Evolutionary conservation across 2,329 filamentous ascomycete species (phyloP), one percentile per base, ranked within the genome.

Genomic region (Tolypocladium cylindrosporum): DNA sequence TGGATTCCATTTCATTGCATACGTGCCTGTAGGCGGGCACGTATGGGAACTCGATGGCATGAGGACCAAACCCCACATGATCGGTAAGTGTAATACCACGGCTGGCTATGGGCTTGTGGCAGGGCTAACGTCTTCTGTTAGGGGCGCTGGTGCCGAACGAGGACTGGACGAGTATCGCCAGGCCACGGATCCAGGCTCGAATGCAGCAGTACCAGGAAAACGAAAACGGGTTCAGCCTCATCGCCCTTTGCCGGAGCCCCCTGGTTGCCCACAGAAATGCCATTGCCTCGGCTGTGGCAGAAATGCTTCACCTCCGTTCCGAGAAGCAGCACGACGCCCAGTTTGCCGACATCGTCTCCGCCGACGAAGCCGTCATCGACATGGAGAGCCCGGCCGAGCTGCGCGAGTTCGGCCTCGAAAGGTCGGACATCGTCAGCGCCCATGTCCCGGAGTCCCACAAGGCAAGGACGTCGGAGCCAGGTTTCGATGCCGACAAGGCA

Each of bases 21-120:
- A 93, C 67, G 85, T 97, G 37, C 90, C 90, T 2, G 81, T 85
- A 16, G 78, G 81, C n/a, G 86, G 83, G 2, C 77, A 83, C 58
- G 82, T 96, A 16, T 97, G 91, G 91, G 90, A 92, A 69, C 83
- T 97, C 6, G 93, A 97, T 71, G 93, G 93, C 5, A 76, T 97
- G 27, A 85, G 92, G 69, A 77, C 77, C 48, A 83, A 86, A 62
- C 93, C 91, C 3, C 80, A 61, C 41, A 68, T 66, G 40, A 60
- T 75, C 36, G 72, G 73, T 72, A 63, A 57, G 63, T 10, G 50
- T 24, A 21, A 21, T 16, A 8, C 9, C 19, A n/a, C 19, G 19
- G 13, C 14, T 37, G 31, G 9, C 2, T 34, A 8, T 21, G 19
- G 36, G 27, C 9, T 19, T 52, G 14, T 11, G 16, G 48, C 41